These are phyloP conservation scores for Beta lomatogona DNA, from an alignment of 179 eudicot species.

Conservation along the genomic window DNA sequence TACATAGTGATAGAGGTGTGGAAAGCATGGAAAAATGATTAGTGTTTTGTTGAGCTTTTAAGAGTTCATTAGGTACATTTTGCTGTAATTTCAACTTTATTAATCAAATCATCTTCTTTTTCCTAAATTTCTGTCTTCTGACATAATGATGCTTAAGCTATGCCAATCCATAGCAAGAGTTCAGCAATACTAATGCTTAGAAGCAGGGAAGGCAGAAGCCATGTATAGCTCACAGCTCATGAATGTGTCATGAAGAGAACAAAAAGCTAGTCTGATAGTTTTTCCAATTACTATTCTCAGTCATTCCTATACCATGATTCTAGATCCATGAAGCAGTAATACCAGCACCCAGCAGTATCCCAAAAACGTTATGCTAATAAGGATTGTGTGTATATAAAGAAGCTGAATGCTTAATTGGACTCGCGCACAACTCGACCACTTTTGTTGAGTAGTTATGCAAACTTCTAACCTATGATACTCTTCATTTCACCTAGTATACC, in stretches of 20 bases:
- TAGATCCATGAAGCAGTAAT: background rate
- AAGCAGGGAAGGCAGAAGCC: background rate
- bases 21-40: no score
- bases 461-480: background rate
- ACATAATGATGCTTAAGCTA: no score
- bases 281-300: background rate
- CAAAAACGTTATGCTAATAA: background rate
- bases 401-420: background rate
- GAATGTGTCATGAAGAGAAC: background rate
- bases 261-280: background rate
- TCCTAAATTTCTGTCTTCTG: no score
- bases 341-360: background rate
- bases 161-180: background rate
- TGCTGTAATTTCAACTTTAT: no score
- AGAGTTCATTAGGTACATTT: background rate
- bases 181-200: background rate
- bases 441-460: background rate
- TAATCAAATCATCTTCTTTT: no score
- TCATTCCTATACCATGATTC: background rate
- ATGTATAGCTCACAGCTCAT: background rate
- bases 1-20: no score
- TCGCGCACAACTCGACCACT: no score
- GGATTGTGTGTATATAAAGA: background rate
- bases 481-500: background rate
- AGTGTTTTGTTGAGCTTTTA: no score